Conservation (phyloP, 2,329 filamentous ascomycete species). For the Zymoseptoria tritici region DNA sequence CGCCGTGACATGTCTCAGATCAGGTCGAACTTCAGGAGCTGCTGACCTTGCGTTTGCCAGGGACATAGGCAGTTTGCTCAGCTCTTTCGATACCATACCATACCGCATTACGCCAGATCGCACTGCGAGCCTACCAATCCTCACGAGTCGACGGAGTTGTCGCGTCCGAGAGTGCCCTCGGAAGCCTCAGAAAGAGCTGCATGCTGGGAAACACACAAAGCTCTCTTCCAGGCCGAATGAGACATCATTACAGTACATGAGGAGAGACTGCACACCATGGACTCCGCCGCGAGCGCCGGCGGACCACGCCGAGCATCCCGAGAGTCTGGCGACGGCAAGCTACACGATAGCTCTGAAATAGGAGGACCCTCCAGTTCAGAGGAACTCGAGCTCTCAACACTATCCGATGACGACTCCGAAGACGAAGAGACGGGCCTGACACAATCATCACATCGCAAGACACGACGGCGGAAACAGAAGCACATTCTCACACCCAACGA, state of each 20-base stretch:
- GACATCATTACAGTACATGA: background rate
- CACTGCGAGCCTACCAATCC: no score
- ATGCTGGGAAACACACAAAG: background rate
- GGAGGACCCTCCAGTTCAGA: slow-evolving; percentile 28
- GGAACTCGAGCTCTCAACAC: slow-evolving; percentile 52
- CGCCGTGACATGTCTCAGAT: no score
- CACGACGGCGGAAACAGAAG: slow-evolving; percentile 57
- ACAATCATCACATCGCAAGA: slow-evolving; percentile 56
- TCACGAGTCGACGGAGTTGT: background rate
- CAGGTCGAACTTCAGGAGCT: no score
- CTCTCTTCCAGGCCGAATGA: background rate
- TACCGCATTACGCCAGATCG: no score
- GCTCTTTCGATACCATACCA: no score
- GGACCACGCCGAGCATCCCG: background rate
- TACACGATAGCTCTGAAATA: slow-evolving; percentile 5
- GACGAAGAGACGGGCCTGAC: slow-evolving; percentile 89
- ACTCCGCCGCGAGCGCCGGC: background rate
- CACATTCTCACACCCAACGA: slow-evolving; percentile 62
- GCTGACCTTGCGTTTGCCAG: no score
- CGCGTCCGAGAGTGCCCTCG: background rate
- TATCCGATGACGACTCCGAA: slow-evolving; percentile 41
- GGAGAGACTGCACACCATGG: background rate
- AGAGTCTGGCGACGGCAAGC: background rate
- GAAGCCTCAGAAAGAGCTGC: background rate
- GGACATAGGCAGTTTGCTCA: no score